Evolutionary conservation across 2,329 filamentous ascomycete species (phyloP).

Genomic region (Aureobasidium sp.): DNA sequence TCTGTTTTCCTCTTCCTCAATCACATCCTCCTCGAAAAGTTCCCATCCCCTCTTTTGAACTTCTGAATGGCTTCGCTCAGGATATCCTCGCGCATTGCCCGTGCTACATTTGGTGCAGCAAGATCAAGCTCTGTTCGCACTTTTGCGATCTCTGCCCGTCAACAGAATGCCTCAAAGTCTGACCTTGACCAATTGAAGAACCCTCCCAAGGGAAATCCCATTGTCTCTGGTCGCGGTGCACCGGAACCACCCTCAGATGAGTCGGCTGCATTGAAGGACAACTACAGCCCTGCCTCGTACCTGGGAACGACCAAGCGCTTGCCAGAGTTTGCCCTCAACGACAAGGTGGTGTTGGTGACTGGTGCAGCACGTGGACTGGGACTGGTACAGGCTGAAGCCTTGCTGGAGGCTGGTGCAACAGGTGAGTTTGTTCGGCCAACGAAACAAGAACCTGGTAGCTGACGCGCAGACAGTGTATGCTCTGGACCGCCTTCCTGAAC

Average conservation of each 20-base stretch:
- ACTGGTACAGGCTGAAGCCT: slow-evolving; percentile 63
- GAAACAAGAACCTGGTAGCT: neutral
- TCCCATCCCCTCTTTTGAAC: neutral
- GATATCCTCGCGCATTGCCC: neutral
- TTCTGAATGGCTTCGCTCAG: neutral
- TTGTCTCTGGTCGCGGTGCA: slow-evolving; percentile 23
- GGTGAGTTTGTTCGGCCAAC: slow-evolving; percentile 32
- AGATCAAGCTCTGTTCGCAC: neutral
- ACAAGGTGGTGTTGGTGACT: slow-evolving; percentile 63
- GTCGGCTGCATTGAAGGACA: slow-evolving; percentile 24
- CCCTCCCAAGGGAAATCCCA: slow-evolving; percentile 25
- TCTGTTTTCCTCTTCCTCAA: neutral
- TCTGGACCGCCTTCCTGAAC: slow-evolving; percentile 53
- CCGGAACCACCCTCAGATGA: slow-evolving; percentile 26
- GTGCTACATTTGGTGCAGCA: neutral
- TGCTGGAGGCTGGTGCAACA: slow-evolving; percentile 66
- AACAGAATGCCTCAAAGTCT: neutral
- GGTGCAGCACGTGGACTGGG: slow-evolving; percentile 66
- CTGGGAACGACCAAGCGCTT: slow-evolving; percentile 38
- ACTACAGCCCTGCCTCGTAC: slow-evolving; percentile 24
- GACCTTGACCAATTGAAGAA: slow-evolving; percentile 18
- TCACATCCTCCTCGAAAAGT: neutral
- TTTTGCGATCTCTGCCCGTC: neutral
- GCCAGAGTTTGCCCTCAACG: slow-evolving; percentile 67
- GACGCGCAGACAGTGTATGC: slow-evolving; percentile 48